Percentiles rank a stretch among this genome's conserved stretches.
Conservation (phyloP, 306 rosid genomes). For the Quercus dentata region DNA sequence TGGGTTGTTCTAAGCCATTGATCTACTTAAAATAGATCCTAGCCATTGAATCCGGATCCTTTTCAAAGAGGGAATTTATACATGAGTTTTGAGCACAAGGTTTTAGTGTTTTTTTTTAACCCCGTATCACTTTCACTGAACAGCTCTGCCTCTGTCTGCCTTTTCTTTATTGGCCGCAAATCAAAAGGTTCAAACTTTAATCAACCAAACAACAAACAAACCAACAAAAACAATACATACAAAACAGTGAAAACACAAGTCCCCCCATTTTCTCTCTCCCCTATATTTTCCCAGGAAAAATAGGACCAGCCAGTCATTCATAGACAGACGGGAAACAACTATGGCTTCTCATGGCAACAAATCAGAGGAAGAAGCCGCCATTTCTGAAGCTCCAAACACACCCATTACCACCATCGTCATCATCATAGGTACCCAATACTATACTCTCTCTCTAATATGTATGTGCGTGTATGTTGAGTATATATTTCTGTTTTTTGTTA, state of each 20-base stretch:
- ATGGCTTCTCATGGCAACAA: constrained; percentile 49
- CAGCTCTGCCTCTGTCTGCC: neutral
- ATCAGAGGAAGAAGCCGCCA: constrained; percentile 43
- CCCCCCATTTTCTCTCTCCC: neutral
- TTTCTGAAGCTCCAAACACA: constrained; percentile 27
- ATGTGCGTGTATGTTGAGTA: neutral
- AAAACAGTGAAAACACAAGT: neutral
- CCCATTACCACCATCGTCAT: constrained; percentile 67
- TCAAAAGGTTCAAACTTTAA: no score
- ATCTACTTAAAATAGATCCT: no score
- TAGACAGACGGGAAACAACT: neutral
- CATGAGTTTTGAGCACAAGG: no score
- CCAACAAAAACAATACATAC: no score
- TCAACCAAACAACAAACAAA: neutral
- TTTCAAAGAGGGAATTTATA: no score
- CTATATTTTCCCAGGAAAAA: neutral
- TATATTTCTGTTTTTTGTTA: neutral
- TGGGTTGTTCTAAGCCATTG: no score
- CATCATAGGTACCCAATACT: constrained; percentile 48
- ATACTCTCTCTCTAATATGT: neutral
- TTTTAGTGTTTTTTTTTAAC: no score
- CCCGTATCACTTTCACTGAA: no score
- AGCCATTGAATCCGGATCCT: no score
- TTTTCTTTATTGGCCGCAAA: neutral
- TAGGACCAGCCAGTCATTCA: neutral